phyloP scores from a whole-genome alignment of 2,329 filamentous ascomycete genomes.

The Neobulgaria alba region DNA sequence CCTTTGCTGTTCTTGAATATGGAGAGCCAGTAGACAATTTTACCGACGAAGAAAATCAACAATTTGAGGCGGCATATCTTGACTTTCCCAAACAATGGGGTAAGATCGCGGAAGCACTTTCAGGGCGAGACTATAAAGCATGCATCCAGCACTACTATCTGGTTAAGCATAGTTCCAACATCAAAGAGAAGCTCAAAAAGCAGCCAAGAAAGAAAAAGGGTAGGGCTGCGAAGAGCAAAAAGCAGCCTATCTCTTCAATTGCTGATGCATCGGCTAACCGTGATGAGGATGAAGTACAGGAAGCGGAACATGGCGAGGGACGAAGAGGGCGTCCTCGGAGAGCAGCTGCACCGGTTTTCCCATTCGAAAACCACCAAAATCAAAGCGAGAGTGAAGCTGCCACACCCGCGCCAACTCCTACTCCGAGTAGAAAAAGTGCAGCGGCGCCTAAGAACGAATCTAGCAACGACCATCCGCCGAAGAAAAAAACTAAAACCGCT shows the following conservation, averaged over 20 bases:
- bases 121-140: slow-evolving; percentile 62
- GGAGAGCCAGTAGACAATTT: slow-evolving; percentile 69
- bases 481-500: slow-evolving; percentile 30
- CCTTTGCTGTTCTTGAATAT: slow-evolving; percentile 63
- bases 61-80: slow-evolving; percentile 67
- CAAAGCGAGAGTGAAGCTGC: slow-evolving; percentile 51
- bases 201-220: slow-evolving; percentile 40
- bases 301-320: slow-evolving; percentile 41
- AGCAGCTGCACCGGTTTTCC: slow-evolving; percentile 61
- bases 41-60: slow-evolving; percentile 57
- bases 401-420: slow-evolving; percentile 50
- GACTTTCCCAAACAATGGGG: slow-evolving; percentile 78
- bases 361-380: slow-evolving; percentile 51
- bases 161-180: slow-evolving; percentile 64
- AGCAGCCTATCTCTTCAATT: slow-evolving; percentile 24
- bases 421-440: slow-evolving; percentile 43
- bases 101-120: slow-evolving; percentile 60
- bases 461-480: slow-evolving; percentile 30
- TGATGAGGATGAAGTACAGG: slow-evolving; percentile 23
- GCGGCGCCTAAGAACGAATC: slow-evolving; percentile 35
- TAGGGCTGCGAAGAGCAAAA: slow-evolving; percentile 41
- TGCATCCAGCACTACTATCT: slow-evolving; percentile 84
- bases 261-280: slow-evolving; percentile 53
- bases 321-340: slow-evolving; percentile 52
- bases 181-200: slow-evolving; percentile 67